These are phyloP conservation scores for Didymella pinodella DNA, from an alignment of 2,329 filamentous ascomycete species.

Conservation along the genomic window DNA sequence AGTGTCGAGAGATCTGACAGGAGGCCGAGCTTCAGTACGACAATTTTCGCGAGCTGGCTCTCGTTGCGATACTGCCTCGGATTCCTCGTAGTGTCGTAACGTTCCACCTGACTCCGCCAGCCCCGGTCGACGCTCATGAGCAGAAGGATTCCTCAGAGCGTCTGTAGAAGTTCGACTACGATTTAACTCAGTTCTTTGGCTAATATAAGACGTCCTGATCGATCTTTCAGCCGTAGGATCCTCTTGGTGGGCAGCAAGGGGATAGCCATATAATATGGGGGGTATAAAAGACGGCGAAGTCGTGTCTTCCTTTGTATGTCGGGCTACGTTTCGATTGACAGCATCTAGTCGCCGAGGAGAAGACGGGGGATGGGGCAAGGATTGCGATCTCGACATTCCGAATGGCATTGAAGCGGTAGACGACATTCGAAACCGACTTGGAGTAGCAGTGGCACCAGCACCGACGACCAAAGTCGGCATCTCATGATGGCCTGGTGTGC, in stretches of 20 bases:
- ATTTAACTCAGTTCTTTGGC: background rate
- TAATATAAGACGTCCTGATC: constrained; percentile 3
- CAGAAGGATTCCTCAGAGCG: background rate
- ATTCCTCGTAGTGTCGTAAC: constrained; percentile 39
- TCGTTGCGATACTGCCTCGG: constrained; percentile 21
- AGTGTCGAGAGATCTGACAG: background rate
- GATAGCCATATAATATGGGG: constrained; percentile 16
- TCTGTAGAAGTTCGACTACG: background rate
- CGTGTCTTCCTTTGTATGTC: constrained; percentile 13
- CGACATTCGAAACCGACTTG: constrained; percentile 28
- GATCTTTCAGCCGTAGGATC: background rate
- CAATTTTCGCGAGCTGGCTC: background rate
- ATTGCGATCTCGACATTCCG: constrained; percentile 34
- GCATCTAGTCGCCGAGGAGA: constrained; percentile 30
- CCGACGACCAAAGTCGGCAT: constrained; percentile 18
- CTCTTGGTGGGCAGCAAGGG: constrained; percentile 3
- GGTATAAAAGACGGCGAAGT: constrained; percentile 32
- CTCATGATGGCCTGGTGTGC: constrained; percentile 16
- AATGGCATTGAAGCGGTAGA: constrained; percentile 29
- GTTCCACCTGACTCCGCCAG: constrained; percentile 38
- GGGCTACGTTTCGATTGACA: constrained; percentile 20
- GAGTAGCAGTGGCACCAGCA: constrained; percentile 16
- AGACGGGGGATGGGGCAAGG: constrained; percentile 32
- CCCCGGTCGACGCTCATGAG: constrained; percentile 14
- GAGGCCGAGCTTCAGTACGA: background rate